phyloP scores from a whole-genome alignment of 2,329 filamentous ascomycete genomes.

The Scedosporium minutisporum region DNA sequence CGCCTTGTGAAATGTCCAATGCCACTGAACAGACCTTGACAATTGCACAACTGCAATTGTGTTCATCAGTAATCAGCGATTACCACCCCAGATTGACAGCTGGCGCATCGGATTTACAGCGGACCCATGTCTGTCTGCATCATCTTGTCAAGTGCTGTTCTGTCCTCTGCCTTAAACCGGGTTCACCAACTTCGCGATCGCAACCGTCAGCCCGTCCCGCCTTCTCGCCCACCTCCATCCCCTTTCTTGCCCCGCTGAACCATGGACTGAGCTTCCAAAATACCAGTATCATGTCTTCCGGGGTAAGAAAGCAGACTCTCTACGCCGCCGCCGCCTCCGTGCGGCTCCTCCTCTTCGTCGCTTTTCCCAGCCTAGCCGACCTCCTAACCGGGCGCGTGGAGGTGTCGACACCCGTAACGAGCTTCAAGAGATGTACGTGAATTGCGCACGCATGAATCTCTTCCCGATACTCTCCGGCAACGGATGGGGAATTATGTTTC shows the following conservation, averaged over 20 bases:
- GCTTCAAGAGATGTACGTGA: conserved; percentile 85
- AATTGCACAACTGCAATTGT: not conserved
- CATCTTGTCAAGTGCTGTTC: not conserved
- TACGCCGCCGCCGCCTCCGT: conserved; percentile 69
- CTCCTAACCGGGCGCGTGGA: conserved; percentile 86
- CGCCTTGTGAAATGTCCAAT: not conserved
- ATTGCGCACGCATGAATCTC: not conserved
- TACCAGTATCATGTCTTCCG: conserved; percentile 4
- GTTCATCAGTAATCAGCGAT: not conserved
- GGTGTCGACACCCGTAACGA: conserved; percentile 92
- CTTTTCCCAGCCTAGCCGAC: conserved; percentile 75
- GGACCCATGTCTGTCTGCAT: not conserved
- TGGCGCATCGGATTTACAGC: not conserved
- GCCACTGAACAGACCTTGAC: not conserved
- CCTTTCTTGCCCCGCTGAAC: not conserved
- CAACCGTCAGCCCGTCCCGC: not conserved
- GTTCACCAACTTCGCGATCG: not conserved
- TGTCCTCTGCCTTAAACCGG: not conserved
- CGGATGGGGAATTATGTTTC: not conserved
- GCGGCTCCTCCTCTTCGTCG: conserved; percentile 67
- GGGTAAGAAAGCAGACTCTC: conserved; percentile 28
- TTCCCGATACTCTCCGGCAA: too few species aligned
- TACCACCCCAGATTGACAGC: not conserved
- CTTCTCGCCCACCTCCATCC: not conserved
- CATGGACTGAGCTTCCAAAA: conserved; percentile 1